phyloP scores from a whole-genome alignment of 192 early-diverging fungal genomes.

The Rhizoclosmatium sp. region DNA sequence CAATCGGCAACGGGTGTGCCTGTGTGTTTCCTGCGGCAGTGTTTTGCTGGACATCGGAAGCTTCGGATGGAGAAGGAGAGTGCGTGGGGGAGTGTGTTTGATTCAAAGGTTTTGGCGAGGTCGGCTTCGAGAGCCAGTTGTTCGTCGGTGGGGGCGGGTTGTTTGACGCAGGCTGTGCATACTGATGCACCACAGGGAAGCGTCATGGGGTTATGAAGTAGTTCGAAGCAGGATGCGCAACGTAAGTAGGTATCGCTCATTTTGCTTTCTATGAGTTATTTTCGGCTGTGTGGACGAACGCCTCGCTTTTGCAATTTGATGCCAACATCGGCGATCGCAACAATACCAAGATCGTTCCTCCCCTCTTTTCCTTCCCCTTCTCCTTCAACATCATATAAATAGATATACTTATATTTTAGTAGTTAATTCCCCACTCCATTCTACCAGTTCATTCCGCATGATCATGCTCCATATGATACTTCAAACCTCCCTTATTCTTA shows the following conservation, averaged over 20 bases:
- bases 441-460: conserved; percentile 46
- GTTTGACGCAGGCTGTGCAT: conserved; percentile 19
- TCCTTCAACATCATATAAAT: no score
- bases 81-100: neutral
- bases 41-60: conserved; percentile 9
- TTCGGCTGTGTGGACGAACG: no score
- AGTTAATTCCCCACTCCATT: no score
- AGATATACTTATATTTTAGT: no score
- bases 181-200: conserved; percentile 28
- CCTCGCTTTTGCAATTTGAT: no score
- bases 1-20: neutral
- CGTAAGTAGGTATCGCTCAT: neutral
- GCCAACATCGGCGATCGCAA: no score
- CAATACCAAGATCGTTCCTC: no score
- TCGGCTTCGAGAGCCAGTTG: neutral
- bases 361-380: no score
- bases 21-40: neutral
- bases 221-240: conserved; percentile 29
- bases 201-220: conserved; percentile 13
- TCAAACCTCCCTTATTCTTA: conserved; percentile 92
- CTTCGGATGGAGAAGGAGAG: neutral
- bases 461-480: conserved; percentile 90
- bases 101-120: neutral
- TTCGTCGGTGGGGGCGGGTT: neutral
- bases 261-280: no score